Evolutionary conservation across 202 grass and related monocot species (phyloP).

Genomic region (Panicum hallii): DNA sequence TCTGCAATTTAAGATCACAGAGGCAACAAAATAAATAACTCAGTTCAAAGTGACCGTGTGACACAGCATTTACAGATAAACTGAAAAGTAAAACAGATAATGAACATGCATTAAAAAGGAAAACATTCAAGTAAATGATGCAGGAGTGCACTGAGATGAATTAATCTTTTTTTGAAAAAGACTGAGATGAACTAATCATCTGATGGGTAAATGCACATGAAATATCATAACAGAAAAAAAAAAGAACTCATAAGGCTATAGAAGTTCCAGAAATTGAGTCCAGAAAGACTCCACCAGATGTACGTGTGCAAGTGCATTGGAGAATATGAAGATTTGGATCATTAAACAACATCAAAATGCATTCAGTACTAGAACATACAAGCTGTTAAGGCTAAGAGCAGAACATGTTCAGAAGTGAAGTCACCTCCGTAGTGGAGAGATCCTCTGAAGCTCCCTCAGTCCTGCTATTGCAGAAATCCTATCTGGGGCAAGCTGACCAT

Average conservation of each 20-base stretch:
- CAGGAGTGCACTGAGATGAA: constrained; percentile 21
- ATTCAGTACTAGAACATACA: constrained; percentile 5
- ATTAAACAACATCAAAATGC: constrained; percentile 18
- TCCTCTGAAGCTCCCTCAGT: constrained; percentile 77
- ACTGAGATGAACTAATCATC: constrained; percentile 8
- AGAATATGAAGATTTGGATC: constrained; percentile 19
- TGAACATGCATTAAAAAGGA: neutral
- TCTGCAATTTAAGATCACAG: constrained; percentile 52
- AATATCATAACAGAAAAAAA: neutral
- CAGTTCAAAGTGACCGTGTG: neutral
- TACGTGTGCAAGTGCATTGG: neutral
- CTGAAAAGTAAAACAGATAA: neutral
- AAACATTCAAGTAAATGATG: constrained; percentile 1
- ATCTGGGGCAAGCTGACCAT: constrained; percentile 86
- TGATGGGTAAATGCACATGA: constrained; percentile 13
- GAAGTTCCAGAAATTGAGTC: neutral
- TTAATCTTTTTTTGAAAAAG: neutral
- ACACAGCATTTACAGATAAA: constrained; percentile 3
- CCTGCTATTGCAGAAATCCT: constrained; percentile 81
- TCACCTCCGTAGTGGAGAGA: constrained; percentile 80
- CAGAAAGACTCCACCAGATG: neutral
- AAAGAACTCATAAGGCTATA: constrained; percentile 27
- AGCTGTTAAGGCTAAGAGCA: constrained; percentile 3
- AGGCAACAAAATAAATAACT: neutral
- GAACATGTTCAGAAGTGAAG: constrained; percentile 26